Evolutionary conservation across 1,284 basidiomycete species (phyloP), one percentile per base, ranked within the genome.

Genomic region (Ganoderma boninense): DNA sequence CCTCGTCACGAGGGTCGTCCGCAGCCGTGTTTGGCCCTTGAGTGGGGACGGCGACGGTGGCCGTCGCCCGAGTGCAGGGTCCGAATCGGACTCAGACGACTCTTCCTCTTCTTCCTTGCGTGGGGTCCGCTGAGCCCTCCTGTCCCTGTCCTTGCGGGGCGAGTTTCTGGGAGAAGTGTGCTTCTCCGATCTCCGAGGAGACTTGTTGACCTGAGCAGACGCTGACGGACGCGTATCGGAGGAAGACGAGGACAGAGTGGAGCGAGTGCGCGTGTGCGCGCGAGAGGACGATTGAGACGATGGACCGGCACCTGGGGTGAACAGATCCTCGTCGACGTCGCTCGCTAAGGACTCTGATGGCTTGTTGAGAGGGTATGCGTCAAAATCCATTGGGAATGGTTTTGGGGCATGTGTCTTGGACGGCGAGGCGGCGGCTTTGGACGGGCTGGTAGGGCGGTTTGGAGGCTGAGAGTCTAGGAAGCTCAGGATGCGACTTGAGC

Each of bases 321-420:
- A 69, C 7, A 59, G 59, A 43, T 73, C 68, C n/a, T 73, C 72
- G 46, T 71, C 63, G 18, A 10, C 7, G 49, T 52, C 63, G 44
- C 14, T 52, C 46, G 46, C 20, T 7, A 49, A n/a, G 20, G 54
- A 5, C 16, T 16, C 29, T 11, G 49, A 20, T 6, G 44, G 43
- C 62, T 2, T 40, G 32, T 42, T 54, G 63, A 64, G 64, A 14
- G 38, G n/a, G 61, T 65, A 64, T 26, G 49, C 16, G 61, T 73
- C 73, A 29, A 75, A 68, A 11, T 71, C 71, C 72, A 79, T 72
- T 1, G 78, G 78, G 67, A 79, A 79, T 0, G 78, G 76, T 14
- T 71, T 71, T 0, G 72, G 64, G 0, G 66, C 8, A 18, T 66
- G 71, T 0, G 56, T 14, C 43, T 68, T 72, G 18, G 69, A 43